Base-by-base conservation (phyloP, 2,329 filamentous ascomycete genomes). In the Aquanectria penicillioides region DNA sequence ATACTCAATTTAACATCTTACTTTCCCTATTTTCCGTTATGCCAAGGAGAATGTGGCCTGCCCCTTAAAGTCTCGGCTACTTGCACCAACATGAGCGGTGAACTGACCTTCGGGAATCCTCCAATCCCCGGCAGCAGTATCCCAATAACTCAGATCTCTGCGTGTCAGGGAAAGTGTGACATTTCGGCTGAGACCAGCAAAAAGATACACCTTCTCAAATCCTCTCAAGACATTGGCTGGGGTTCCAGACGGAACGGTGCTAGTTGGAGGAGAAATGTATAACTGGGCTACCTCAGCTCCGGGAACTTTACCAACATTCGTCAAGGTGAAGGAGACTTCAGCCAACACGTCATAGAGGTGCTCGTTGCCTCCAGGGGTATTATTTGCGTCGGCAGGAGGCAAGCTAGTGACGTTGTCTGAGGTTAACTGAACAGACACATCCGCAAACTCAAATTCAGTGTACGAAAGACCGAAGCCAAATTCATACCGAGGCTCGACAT, bases 401-500 rank as follows among this genome's bases (percentile, higher is more conserved):
- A 41, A 51, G 10, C 79, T 79, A 1, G 80, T 44, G 11, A 9
- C 10, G 15, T 44, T 44, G 68, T 77, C 79, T 1, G 79, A 71
- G 2, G 61, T 73, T 7, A 74, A 75, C 5, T 61, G 47, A 22
- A 67, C 44, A 12, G 74, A 71, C 10, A 89, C 77, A 56, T 79
- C 75, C 13, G 83, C 80, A 71, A 87, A 88, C 25, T 81, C 80
- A 74, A 91, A 92, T 22, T 81, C 87, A 2, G 90, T 91, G 76
- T 91, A 92, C 12, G 87, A 90, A 2, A 94, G 78, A 1, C 91
- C 91, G 65, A 92, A 87, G 8, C 91, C 91, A 71, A 94, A 94
- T 41, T 89, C 84, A 72, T 93, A 94, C 2, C 88, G 80, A 0
- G 88, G 84, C 0, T 80, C 78, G 4, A 87, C 81, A 23, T 86